Conservation (phyloP, 768 basidiomycete species). For the Termitomyces titanicus region DNA sequence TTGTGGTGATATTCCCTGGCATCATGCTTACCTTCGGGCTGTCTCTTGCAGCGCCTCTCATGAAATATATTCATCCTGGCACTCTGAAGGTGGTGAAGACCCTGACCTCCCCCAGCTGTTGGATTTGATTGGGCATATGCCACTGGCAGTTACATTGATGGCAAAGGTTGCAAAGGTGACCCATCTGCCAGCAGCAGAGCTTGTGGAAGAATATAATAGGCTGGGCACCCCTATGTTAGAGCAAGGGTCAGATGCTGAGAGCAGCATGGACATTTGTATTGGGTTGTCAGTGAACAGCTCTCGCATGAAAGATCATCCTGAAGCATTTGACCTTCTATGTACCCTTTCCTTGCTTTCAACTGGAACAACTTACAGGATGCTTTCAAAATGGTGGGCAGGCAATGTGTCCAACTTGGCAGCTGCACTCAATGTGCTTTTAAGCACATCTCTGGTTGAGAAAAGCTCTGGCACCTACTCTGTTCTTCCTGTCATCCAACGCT, state of each 20-base stretch:
- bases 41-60: slow-evolving; percentile 14
- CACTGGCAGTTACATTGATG: slow-evolving; percentile 31
- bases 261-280: slow-evolving; percentile 6
- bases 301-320: slow-evolving; percentile 5
- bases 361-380: slow-evolving; percentile 11
- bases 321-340: slow-evolving; percentile 6
- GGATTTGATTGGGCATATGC: slow-evolving; percentile 22
- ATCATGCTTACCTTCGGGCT: slow-evolving; percentile 7
- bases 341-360: slow-evolving; percentile 21
- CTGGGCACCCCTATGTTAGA: background rate
- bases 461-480: slow-evolving; percentile 9
- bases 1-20: slow-evolving; percentile 23
- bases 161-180: slow-evolving; percentile 17
- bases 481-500: slow-evolving; percentile 17
- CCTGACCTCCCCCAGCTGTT: slow-evolving; percentile 21
- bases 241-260: slow-evolving; percentile 1
- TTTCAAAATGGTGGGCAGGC: slow-evolving; percentile 8
- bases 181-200: background rate
- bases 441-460: slow-evolving; percentile 1
- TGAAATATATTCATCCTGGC: slow-evolving; percentile 17
- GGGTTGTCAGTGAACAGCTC: slow-evolving; percentile 6
- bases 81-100: slow-evolving; percentile 16
- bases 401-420: background rate
- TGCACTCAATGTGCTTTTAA: slow-evolving; percentile 6
- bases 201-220: slow-evolving; percentile 3